Evolutionary conservation across 805 yeast genomes (phyloP).

Genomic region (Novakomyces olei): DNA sequence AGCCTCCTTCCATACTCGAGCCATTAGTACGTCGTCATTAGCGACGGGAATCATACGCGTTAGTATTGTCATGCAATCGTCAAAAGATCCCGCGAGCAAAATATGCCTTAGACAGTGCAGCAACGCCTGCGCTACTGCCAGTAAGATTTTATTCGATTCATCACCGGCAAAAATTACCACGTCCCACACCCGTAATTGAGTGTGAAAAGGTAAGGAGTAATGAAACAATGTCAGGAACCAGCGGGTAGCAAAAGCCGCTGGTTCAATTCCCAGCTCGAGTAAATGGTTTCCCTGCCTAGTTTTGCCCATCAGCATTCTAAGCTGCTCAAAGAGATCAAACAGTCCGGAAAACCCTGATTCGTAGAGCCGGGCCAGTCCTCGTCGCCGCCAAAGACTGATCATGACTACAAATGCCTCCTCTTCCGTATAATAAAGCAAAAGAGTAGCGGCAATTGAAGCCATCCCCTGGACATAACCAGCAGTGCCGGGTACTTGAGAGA

Average conservation of each 20-base stretch:
- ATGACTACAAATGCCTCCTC: constrained; percentile 8
- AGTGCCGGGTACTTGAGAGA: constrained; percentile 9
- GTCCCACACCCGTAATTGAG: constrained; percentile 11
- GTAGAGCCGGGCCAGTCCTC: constrained; percentile 7
- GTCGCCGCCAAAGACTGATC: constrained; percentile 5
- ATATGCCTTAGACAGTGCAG: neutral
- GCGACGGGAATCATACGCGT: neutral
- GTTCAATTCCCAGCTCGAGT: constrained; percentile 7
- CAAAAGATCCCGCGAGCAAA: constrained; percentile 1
- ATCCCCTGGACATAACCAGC: constrained; percentile 20
- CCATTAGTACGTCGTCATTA: constrained; percentile 1
- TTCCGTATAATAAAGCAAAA: constrained; percentile 15
- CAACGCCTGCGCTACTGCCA: constrained; percentile 1
- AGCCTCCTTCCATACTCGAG: neutral
- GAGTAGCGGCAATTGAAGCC: constrained; percentile 21
- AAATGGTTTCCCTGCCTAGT: neutral
- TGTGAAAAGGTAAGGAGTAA: constrained; percentile 9
- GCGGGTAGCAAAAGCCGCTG: constrained; percentile 9
- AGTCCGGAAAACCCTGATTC: constrained; percentile 8
- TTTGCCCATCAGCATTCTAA: constrained; percentile 1
- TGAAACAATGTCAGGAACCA: constrained; percentile 10
- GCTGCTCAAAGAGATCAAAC: constrained; percentile 6
- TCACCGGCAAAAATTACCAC: constrained; percentile 6
- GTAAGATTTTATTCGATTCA: constrained; percentile 1
- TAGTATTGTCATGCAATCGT: constrained; percentile 1